Base-by-base conservation (phyloP, 768 basidiomycete species). In the Russula foetens region DNA sequence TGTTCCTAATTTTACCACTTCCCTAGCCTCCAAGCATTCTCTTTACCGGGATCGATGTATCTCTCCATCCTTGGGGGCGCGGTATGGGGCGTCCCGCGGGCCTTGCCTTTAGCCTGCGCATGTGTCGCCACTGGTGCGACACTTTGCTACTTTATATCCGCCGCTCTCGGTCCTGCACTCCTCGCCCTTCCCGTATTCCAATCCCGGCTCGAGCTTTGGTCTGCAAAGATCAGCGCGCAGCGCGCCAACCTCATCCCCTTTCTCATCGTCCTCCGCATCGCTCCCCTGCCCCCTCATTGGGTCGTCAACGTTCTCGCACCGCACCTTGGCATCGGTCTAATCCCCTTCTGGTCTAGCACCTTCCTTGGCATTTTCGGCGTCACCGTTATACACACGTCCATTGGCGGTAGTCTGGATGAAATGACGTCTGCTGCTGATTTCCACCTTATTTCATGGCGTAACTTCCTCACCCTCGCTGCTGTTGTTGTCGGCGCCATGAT, bases 11-110 rank as follows among this genome's bases (percentile, higher is more conserved):
- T 33, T 45, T 17, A 23, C 35, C 17, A n/a, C 46, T 24, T 44
- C 24, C 33, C n/a, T 69, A 96, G 94, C 74, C 79, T 98, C 7
- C 95, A 98, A 78, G 92, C 93, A 0, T 98, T 98, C 74, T 95
- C 94, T 7, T 80, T 98, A 15, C 95, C 96, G 0, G 95, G 95
- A 1, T 96, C 93, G 45, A 96, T 98, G 94, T 98, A 98, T 70
- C 83, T 98, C 50, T 93, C 93, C 55, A 97, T 98, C 68, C 84
- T 98, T 14, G 94, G 90, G 21, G 96, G 96, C 35, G 96, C 96
- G 0, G 89, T 97, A 4, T 98, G 93, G 86, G 95, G 95, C 41
- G 86, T 96, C 29, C 74, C 90, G 2, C 75, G 84, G 12, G 95
- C 95, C 0, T 79, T 98, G 5, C 88, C 90, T 5, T 81, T 98